Evolutionary conservation across 768 basidiomycete genomes (phyloP), one percentile per base, ranked within the genome.

Genomic region (Pulveroboletus sp.): DNA sequence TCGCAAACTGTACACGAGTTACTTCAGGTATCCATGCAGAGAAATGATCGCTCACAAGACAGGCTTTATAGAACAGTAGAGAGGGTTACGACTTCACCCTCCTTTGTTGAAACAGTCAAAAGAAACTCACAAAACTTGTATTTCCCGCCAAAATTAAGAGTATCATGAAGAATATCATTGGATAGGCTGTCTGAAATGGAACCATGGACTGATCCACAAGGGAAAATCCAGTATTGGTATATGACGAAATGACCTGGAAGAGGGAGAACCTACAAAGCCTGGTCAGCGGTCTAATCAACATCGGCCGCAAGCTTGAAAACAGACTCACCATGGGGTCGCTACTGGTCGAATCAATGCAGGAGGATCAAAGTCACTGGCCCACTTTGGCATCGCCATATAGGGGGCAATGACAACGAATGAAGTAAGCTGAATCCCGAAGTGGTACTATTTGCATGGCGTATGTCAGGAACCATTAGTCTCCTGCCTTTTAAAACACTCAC

Each of bases 121-220:
- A 28, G 41, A n/a, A 12, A 85, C 92, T 76, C 60, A 95, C 93
- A 61, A 91, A 95, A 21, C 81, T 86, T 39, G 93, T 96, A 63
- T 98, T 97, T 9, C 95, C 95, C 43, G 91, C 93, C 41, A 97
- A 67, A 55, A 97, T 86, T 24, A 90, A 70, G 40, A 93, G 69
- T 0, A 82, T 73, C 76, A 93, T 71, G 46, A 82, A 64, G 27
- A 89, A 42, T 49, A 92, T 81, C 85, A 92, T 84, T 2, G 82
- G 79, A 61, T 91, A 93, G 15, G 92, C 93, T 18, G 62, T 73
- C 62, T 93, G 89, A 67, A 96, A 97, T 0, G 93, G 93, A 3
- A 95, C 46, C 92, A 99, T 91, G 11, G 90, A 94, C 54, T 80
- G 74, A 67, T 99, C 95, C 12, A 85, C 84, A 6, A 95, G 76